Evolutionary conservation across 1,284 basidiomycete species (phyloP).

Genomic region (Marasmius fiardii): DNA sequence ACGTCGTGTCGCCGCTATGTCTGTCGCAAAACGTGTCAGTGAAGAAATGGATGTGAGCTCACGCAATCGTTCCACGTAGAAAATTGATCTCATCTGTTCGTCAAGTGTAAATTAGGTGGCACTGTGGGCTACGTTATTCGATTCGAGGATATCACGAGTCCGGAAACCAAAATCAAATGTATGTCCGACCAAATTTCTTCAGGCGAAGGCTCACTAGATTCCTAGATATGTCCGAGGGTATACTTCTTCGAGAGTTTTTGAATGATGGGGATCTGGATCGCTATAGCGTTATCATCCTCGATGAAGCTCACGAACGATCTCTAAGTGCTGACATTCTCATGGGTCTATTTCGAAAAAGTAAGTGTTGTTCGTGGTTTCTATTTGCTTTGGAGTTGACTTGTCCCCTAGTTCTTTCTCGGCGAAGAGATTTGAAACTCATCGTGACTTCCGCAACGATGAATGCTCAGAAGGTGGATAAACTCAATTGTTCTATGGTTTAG

Average conservation of each 20-base stretch:
- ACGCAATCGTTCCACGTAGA: neutral
- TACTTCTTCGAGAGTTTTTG: constrained; percentile 90
- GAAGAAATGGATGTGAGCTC: constrained; percentile 83
- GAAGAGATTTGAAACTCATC: constrained; percentile 92
- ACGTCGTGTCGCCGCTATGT: constrained; percentile 97
- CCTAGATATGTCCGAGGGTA: constrained; percentile 96
- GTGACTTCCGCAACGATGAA: constrained; percentile 99
- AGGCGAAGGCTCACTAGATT: constrained; percentile 5
- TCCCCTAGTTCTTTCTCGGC: constrained; percentile 76
- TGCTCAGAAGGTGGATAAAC: constrained; percentile 76
- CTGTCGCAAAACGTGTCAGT: constrained; percentile 96
- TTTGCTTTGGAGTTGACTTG: constrained; percentile 11
- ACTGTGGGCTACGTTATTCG: constrained; percentile 96
- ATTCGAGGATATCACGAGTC: constrained; percentile 94
- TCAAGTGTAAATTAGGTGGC: constrained; percentile 79
- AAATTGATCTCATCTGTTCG: neutral
- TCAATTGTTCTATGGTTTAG: neutral
- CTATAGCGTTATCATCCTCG: constrained; percentile 94
- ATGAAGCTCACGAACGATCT: constrained; percentile 96
- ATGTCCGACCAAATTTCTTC: constrained; percentile 21
- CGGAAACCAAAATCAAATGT: constrained; percentile 96
- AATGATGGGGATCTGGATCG: constrained; percentile 95
- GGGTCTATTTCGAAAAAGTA: constrained; percentile 92
- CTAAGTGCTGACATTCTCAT: constrained; percentile 96
- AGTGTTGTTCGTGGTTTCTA: constrained; percentile 25